Evolutionary conservation across 2,329 filamentous ascomycete species (phyloP), one percentile per base, ranked within the genome.

Genomic region (Botrytis tulipae): DNA sequence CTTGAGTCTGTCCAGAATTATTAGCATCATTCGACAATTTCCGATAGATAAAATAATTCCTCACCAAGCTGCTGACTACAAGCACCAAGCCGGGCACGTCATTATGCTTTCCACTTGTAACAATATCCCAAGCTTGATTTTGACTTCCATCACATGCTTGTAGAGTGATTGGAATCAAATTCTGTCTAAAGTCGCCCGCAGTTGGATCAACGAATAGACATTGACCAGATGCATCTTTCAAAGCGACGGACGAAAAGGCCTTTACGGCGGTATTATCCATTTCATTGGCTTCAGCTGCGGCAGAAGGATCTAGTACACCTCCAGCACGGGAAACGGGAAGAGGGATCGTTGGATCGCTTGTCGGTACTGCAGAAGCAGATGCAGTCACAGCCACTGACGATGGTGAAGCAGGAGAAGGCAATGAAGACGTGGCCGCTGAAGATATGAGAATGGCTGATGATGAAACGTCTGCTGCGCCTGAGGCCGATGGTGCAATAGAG

Each of bases 21-120:
- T 69, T 40, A 57, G 44, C 57, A 62, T 37, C 61, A n/a, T 25
- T 37, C 16, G 20, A 60, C 16, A 2, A 54, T n/a, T 29, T 4
- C 22, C 22, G 1, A 20, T 37, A 8, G 12, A 14, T 46, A 7
- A 40, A 20, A 44, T 46, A 42, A 68, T 22, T 5, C 78, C 81
- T 74, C 76, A 85, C 84, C 76, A 87, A 80, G 5, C 86, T 86
- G 82, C 84, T 89, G 61, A 89, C 87, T 54, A 90, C 77, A 66
- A 89, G 82, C 77, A 85, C 84, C 8, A 84, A 83, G 51, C 83
- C 82, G 57, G 82, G 77, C 46, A 80, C 82, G 76, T 87, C 80
- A 75, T 87, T 86, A 78, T 89, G 87, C 76, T 84, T 83, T 35
- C 87, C 87, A 10, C 82, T 81, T 0, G 83, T 84, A 60, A 85